phyloP scores from a whole-genome alignment of 31 red algal species.

The Asparagopsis taxiformis region DNA sequence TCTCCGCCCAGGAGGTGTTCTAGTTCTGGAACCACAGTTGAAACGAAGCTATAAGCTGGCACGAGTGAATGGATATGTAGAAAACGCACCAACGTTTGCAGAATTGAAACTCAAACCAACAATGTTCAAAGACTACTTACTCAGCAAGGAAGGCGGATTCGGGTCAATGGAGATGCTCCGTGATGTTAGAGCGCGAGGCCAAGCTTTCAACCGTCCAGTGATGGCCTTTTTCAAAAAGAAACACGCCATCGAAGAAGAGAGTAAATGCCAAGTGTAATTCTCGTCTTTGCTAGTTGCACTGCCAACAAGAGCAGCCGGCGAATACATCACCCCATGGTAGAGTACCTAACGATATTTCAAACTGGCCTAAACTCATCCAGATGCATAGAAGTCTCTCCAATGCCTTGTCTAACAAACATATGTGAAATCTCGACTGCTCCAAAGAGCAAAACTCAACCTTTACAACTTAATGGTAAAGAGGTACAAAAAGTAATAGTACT shows the following conservation, averaged over 20 bases:
- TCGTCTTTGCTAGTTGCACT: too few species aligned
- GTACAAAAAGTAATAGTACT: too few species aligned
- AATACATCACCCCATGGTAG: too few species aligned
- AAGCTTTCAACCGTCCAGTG: constrained; percentile 62
- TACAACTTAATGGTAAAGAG: too few species aligned
- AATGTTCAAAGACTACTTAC: constrained; percentile 30
- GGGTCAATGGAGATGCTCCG: constrained; percentile 24
- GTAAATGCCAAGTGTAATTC: too few species aligned
- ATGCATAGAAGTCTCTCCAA: too few species aligned
- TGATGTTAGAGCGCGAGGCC: constrained; percentile 9
- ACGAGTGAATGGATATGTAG: constrained; percentile 22
- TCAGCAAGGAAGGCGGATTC: constrained; percentile 51
- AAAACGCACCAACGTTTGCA: constrained; percentile 8
- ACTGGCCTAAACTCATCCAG: too few species aligned
- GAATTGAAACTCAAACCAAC: constrained; percentile 43
- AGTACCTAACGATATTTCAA: too few species aligned
- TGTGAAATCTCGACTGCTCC: too few species aligned
- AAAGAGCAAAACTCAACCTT: too few species aligned
- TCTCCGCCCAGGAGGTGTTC: constrained; percentile 55
- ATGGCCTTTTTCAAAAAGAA: constrained; percentile 47
- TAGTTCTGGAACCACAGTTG: constrained; percentile 78
- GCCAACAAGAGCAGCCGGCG: too few species aligned
- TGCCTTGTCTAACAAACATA: too few species aligned
- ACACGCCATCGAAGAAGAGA: background rate
- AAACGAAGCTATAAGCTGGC: constrained; percentile 69